phyloP scores from a whole-genome alignment of 306 rosid species.

The Coriaria nepalensis region DNA sequence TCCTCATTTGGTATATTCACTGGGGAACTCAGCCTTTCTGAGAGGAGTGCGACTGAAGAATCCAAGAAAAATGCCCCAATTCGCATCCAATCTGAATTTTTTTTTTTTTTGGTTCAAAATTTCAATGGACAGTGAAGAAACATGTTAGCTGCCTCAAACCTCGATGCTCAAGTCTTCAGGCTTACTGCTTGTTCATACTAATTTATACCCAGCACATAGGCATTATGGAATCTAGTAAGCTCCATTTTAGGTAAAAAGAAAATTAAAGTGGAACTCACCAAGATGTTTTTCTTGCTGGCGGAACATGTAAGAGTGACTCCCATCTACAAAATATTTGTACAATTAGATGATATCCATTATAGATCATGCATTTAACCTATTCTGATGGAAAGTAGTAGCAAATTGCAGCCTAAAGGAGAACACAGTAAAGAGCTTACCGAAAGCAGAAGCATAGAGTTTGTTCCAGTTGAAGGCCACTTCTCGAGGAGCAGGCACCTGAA shows the following conservation, averaged over 20 bases:
- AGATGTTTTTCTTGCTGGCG: constrained; percentile 82
- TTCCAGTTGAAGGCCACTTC: constrained; percentile 52
- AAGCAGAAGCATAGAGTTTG: constrained; percentile 63
- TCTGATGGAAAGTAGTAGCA: background rate
- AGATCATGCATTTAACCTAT: background rate
- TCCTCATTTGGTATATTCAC: constrained; percentile 29
- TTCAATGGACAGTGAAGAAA: constrained; percentile 4
- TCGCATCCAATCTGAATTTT: constrained; percentile 76
- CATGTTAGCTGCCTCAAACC: constrained; percentile 1
- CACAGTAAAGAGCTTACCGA: constrained; percentile 30
- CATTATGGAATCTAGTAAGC: background rate
- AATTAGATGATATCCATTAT: constrained; percentile 4
- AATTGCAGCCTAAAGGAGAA: constrained; percentile 1
- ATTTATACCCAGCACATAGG: background rate
- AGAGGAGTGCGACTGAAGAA: constrained; percentile 50
- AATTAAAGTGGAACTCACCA: constrained; percentile 41
- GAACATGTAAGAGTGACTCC: constrained; percentile 77
- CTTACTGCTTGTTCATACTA: no score
- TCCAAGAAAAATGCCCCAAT: constrained; percentile 81
- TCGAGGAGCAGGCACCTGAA: constrained; percentile 63
- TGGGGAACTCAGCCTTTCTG: constrained; percentile 47
- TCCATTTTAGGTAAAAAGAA: no score
- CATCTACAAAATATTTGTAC: constrained; percentile 35
- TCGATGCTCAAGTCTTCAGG: no score
- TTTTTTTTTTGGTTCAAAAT: background rate